Percentiles rank a stretch among this genome's conserved stretches.
These are phyloP conservation scores for Smittium culicis DNA, from an alignment of 371 early-diverging fungal genomes.

Conservation along the genomic window DNA sequence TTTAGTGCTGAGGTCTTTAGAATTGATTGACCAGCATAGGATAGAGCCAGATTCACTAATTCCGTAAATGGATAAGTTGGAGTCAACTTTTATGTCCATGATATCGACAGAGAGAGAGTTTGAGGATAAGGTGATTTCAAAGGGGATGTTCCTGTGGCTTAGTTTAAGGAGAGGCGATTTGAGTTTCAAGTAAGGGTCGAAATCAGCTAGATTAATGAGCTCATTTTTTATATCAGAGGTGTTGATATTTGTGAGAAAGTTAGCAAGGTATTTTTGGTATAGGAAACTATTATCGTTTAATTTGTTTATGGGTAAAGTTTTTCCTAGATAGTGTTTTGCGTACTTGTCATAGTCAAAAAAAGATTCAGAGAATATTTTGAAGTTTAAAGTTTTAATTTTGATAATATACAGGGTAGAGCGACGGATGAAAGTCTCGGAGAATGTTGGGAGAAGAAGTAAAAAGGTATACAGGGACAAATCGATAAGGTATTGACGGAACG, in stretches of 20 bases:
- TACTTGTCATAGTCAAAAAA: background rate
- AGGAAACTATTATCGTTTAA: background rate
- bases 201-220: background rate
- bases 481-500: too few species aligned
- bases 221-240: background rate
- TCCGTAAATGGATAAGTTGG: background rate
- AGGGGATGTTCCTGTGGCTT: background rate
- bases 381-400: background rate
- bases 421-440: background rate
- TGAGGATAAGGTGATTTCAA: background rate
- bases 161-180: background rate
- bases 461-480: background rate
- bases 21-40: background rate
- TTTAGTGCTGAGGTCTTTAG: background rate
- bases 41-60: background rate
- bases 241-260: background rate
- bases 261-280: background rate
- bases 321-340: background rate
- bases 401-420: background rate
- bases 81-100: background rate
- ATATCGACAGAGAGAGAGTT: background rate
- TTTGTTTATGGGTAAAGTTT: background rate
- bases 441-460: background rate
- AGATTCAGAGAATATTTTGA: background rate
- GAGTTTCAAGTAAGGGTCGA: background rate